phyloP scores from a whole-genome alignment of 192 early-diverging fungal species.

The Pecoramyces ruminantium region DNA sequence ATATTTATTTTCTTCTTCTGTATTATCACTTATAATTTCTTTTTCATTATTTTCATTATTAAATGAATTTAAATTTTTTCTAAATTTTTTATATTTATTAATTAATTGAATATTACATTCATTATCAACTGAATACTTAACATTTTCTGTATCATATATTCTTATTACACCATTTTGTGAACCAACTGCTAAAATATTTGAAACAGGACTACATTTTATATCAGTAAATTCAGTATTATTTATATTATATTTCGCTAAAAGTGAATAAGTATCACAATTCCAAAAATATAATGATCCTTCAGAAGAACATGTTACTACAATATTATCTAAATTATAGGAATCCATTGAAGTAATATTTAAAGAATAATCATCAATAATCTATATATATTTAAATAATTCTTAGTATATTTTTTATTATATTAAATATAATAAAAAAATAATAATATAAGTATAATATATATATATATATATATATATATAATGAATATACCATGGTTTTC shows the following conservation, averaged over 20 bases:
- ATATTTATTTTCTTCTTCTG: background rate
- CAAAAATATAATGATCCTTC: background rate
- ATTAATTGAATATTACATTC: background rate
- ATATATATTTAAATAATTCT: too few species aligned
- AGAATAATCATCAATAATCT: background rate
- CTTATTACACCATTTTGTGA: background rate
- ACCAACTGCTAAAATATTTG: background rate
- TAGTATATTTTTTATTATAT: too few species aligned
- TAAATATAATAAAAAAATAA: too few species aligned
- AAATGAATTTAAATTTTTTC: background rate
- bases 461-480: too few species aligned
- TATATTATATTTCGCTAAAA: background rate
- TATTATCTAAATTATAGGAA: background rate
- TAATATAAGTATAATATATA: too few species aligned
- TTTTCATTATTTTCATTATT: background rate
- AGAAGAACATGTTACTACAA: background rate
- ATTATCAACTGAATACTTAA: background rate
- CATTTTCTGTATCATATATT: background rate
- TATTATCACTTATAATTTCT: background rate
- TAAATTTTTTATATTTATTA: background rate
- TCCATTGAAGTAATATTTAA: background rate
- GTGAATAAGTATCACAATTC: background rate
- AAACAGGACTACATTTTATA: background rate
- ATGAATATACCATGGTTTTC: background rate
- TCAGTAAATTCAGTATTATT: background rate